Base-by-base conservation (phyloP, 2,329 filamentous ascomycete species). In the Alternaria sp. region DNA sequence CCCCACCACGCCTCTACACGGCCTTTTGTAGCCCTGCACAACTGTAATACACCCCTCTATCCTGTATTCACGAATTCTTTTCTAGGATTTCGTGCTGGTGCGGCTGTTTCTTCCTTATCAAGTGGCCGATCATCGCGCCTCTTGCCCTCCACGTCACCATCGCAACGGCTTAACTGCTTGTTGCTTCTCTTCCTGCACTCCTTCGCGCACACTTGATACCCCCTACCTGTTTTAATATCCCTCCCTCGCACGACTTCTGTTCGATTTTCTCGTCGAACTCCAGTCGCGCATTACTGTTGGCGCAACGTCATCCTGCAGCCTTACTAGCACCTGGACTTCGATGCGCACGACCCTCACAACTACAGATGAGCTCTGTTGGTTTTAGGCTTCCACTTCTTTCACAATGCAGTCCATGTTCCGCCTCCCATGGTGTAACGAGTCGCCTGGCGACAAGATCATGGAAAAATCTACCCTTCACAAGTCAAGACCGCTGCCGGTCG, bases 401-500 rank as follows among this genome's bases (percentile, higher is more conserved):
- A 76, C 71, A 70, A 84, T 84, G 82, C 81, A 83, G 74, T 82
- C 80, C 74, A 82, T 83, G 70, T 84, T 84, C 70, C 81, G 81
- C 70, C 78, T 84, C 65, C 78, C 82, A 61, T 84, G 82, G 82
- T 80, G 80, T 69, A 78, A 76, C 59, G 77, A 81, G 72, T 71
- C 75, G 63, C 73, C 76, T 54, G 75, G 71, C 74, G 79, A 76
- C 68, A 80, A 81, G 65, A 79, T 79, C 74, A 76, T 79, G 72
- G 79, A 81, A 53, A 81, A 80, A 72, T 68, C 76, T 20, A 68
- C 75, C 26, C 70, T 80, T 61, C 75, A 79, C 67, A 80, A 79
- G 70, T 73, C 79, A 76, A 80, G 78, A 70, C 75, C 74, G 51
- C 72, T 79, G 66, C 80, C 81, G 18, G 77, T 81, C 57, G 76